Percentiles rank a stretch among this genome's conserved stretches.
phyloP scores from a whole-genome alignment of 768 basidiomycete species.

The Rhizopogon rudus region DNA sequence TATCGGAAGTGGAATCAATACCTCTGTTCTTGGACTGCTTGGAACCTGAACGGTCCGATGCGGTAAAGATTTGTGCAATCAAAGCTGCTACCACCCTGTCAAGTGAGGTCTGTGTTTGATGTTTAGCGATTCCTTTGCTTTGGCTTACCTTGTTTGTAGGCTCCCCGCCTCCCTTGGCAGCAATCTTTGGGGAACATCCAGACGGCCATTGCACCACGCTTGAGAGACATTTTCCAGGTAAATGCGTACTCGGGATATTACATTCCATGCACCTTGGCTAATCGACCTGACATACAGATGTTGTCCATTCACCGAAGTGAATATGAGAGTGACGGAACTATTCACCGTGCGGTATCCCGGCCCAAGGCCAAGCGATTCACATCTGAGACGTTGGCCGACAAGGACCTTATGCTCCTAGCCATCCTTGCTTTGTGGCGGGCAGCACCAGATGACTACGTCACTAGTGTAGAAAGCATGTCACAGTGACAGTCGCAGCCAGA shows the following conservation, averaged over 20 bases:
- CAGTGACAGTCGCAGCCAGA: background rate
- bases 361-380: slow-evolving; percentile 59
- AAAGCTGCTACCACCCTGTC: slow-evolving; percentile 66
- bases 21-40: slow-evolving; percentile 60
- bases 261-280: no score
- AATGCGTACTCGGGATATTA: no score
- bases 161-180: slow-evolving; percentile 51
- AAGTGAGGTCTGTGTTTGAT: slow-evolving; percentile 47
- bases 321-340: slow-evolving; percentile 50
- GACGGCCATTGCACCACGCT: slow-evolving; percentile 39
- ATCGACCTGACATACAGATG: no score
- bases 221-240: slow-evolving; percentile 58
- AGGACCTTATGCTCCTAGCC: slow-evolving; percentile 64
- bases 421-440: slow-evolving; percentile 68
- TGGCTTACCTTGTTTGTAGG: slow-evolving; percentile 31
- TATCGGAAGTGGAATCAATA: no score
- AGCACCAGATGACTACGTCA: slow-evolving; percentile 48
- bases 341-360: slow-evolving; percentile 46
- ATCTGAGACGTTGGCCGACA: slow-evolving; percentile 57
- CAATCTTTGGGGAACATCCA: slow-evolving; percentile 46
- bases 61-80: slow-evolving; percentile 73
- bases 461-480: slow-evolving; percentile 30
- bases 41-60: slow-evolving; percentile 74
- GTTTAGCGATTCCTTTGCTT: background rate
- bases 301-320: no score